A percentile compares a stretch with the other conserved stretches of the same genome.
Evolutionary conservation across 441 rosid genomes (phyloP).

Genomic region (Gossypium armourianum): DNA sequence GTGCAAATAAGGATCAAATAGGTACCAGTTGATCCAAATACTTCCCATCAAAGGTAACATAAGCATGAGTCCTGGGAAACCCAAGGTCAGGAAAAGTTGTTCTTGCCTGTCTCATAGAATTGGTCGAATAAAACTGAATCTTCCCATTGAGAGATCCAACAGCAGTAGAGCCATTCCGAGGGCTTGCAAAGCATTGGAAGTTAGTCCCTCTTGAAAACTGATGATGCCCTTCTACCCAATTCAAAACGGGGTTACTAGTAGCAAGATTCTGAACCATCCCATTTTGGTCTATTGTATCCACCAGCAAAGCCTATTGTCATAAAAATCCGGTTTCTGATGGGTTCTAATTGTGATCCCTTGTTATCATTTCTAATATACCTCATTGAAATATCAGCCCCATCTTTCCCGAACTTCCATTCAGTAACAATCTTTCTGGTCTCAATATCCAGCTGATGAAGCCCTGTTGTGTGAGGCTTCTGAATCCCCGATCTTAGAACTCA

Average conservation of each 20-base stretch:
- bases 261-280: slow-evolving; percentile 88
- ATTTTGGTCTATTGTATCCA: slow-evolving; percentile 86
- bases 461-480: slow-evolving; percentile 46
- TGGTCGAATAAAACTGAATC: slow-evolving; percentile 68
- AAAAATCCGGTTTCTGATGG: slow-evolving; percentile 90
- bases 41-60: slow-evolving; percentile 75
- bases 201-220: slow-evolving; percentile 89
- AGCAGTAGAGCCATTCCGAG: slow-evolving; percentile 54
- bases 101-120: slow-evolving; percentile 83
- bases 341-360: slow-evolving; percentile 86
- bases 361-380: slow-evolving; percentile 78
- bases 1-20: slow-evolving; percentile 49
- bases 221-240: slow-evolving; percentile 90
- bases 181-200: slow-evolving; percentile 83
- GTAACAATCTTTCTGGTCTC: slow-evolving; percentile 83
- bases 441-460: slow-evolving; percentile 84
- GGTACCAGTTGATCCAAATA: slow-evolving; percentile 78
- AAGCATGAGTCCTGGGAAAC: slow-evolving; percentile 29
- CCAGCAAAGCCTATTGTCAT: slow-evolving; percentile 81
- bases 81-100: slow-evolving; percentile 94
- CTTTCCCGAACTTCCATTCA: slow-evolving; percentile 85
- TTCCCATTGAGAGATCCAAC: slow-evolving; percentile 81
- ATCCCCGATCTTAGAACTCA: slow-evolving; percentile 67
- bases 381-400: slow-evolving; percentile 83
- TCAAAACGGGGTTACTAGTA: slow-evolving; percentile 55